These are phyloP conservation scores for Begonia masoniana DNA, from an alignment of 306 rosid species.

Conservation along the genomic window DNA sequence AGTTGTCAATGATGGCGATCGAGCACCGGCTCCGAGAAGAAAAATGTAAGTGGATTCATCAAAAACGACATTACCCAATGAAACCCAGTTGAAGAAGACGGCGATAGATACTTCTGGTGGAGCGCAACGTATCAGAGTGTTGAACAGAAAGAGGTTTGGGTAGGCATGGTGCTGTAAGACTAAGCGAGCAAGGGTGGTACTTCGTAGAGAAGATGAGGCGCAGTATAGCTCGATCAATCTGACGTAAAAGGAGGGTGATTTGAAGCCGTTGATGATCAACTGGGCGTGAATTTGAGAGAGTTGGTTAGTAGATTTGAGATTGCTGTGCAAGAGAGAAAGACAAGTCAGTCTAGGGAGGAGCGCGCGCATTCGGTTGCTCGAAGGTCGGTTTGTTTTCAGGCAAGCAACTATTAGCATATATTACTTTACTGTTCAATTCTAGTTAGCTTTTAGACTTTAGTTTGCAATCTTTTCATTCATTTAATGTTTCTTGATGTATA, in stretches of 20 bases:
- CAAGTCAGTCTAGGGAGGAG: constrained; percentile 31
- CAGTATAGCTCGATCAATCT: constrained; percentile 42
- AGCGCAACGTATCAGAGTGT: constrained; percentile 51
- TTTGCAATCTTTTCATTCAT: too few species aligned
- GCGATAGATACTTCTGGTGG: constrained; percentile 35
- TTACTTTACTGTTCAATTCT: too few species aligned
- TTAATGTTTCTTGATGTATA: too few species aligned
- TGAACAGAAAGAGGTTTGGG: constrained; percentile 39
- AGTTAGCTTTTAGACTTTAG: too few species aligned
- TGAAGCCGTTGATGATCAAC: constrained; percentile 40
- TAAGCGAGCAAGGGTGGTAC: constrained; percentile 28
- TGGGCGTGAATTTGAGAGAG: constrained; percentile 52
- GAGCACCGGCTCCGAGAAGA: constrained; percentile 69
- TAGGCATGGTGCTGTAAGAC: constrained; percentile 23
- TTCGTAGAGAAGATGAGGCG: constrained; percentile 14
- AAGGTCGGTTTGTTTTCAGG: too few species aligned
- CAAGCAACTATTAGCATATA: too few species aligned
- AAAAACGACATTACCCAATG: constrained; percentile 27
- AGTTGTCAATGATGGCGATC: constrained; percentile 36
- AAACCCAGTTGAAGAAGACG: constrained; percentile 31
- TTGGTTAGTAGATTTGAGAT: constrained; percentile 21
- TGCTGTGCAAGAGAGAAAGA: constrained; percentile 19
- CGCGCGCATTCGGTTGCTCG: too few species aligned
- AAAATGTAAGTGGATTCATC: constrained; percentile 44
- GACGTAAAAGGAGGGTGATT: constrained; percentile 31